A percentile compares a stretch with the other conserved stretches of the same genome.
Conservation (phyloP, 1,284 basidiomycete genomes). For the Rhizopogon hawkerae region DNA sequence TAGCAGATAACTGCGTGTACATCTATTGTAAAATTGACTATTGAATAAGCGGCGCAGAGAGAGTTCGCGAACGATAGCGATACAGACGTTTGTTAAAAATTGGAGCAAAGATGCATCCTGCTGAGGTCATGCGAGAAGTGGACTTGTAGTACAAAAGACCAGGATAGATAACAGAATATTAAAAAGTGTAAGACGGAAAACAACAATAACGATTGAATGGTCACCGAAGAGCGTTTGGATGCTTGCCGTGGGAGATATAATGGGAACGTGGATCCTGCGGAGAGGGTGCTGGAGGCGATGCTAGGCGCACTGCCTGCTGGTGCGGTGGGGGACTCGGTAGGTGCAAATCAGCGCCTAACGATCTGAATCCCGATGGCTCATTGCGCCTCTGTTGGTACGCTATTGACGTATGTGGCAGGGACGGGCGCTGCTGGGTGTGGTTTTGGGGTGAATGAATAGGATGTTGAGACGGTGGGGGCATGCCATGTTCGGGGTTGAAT, state of each 20-base stretch:
- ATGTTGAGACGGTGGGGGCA: slow-evolving; percentile 27
- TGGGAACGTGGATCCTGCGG: slow-evolving; percentile 31
- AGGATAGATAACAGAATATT: slow-evolving; percentile 16
- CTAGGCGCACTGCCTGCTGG: slow-evolving; percentile 23
- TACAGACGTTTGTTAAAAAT: slow-evolving; percentile 22
- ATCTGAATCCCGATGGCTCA: slow-evolving; percentile 25
- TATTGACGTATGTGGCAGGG: slow-evolving; percentile 20
- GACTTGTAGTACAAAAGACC: slow-evolving; percentile 16
- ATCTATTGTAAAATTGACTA: slow-evolving; percentile 26
- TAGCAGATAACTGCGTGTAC: slow-evolving; percentile 24
- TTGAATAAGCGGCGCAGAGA: slow-evolving; percentile 16
- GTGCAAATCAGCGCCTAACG: slow-evolving; percentile 26
- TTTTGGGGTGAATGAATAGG: slow-evolving; percentile 27
- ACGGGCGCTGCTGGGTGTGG: slow-evolving; percentile 22
- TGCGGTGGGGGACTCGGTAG: slow-evolving; percentile 26
- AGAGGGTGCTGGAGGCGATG: slow-evolving; percentile 25
- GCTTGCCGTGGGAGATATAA: slow-evolving; percentile 30
- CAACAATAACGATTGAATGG: slow-evolving; percentile 14
- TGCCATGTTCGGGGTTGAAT: slow-evolving; percentile 26
- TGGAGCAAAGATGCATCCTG: slow-evolving; percentile 17
- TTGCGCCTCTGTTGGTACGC: slow-evolving; percentile 28
- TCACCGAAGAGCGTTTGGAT: slow-evolving; percentile 31
- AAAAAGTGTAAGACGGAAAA: slow-evolving; percentile 13
- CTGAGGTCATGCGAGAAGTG: slow-evolving; percentile 18
- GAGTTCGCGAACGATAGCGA: slow-evolving; percentile 25